Base-by-base conservation (phyloP, 2,329 filamentous ascomycete species). In the Didymella pomorum region DNA sequence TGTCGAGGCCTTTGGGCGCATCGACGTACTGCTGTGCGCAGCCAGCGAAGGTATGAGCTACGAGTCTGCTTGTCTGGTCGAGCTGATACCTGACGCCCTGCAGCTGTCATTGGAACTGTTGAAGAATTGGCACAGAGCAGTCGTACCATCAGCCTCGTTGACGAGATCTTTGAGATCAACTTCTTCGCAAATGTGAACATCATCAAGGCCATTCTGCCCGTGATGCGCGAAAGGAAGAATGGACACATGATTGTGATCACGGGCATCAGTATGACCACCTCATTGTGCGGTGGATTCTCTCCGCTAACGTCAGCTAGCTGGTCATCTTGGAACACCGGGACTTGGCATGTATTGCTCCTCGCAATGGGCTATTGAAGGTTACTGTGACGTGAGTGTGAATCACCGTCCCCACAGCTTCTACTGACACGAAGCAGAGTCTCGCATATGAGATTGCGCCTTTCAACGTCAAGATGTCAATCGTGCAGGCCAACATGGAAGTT, bases 151-250 rank as follows among this genome's bases (percentile, higher is more conserved):
- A 92, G 89, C 58, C 84, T 97, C 18, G 89, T 96, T 33, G 87
- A 91, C 61, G 91, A 96, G 71, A 94, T 97, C 75, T 97, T 98
- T 75, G 94, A 98, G 76, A 88, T 88, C 63, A 92, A 96, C 70
- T 98, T 96, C 82, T 98, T 98, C 77, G 92, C 92, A 0, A 93
- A 96, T 57, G 89, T 98, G 76, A 98, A 98, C 78, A 92, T 96
- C 74, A 96, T 98, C 80, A 96, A 95, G 76, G 91, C 93, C 14
- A 84, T 88, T 1, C 82, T 99, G 21, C 93, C 94, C 0, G 84
- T 88, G 53, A 89, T 98, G 76, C 86, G 95, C 42, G 83, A 84
- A 60, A 90, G 93, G 71, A 88, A 89, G 67, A 93, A 89, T 9
- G 95, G 95, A 0, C 95, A 99, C 76, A 89, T 98, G 63, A 89